Evolutionary conservation across 139 green algal species (phyloP).

Genomic region (Closterium sp.): DNA sequence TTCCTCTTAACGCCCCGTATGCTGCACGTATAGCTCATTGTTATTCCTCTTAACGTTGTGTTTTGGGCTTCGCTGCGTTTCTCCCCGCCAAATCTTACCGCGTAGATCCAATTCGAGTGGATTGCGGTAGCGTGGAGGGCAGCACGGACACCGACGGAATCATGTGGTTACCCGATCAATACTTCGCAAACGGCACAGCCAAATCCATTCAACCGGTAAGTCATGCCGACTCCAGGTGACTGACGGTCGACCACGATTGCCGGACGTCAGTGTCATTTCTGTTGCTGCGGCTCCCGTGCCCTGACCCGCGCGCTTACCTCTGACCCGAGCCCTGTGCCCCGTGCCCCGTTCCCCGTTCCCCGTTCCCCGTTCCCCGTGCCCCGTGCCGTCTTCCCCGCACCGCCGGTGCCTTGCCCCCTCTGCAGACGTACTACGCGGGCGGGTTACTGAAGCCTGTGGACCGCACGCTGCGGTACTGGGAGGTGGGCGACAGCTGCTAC

Average conservation of each 20-base stretch:
- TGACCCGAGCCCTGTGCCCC: no score
- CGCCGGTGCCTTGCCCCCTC: neutral
- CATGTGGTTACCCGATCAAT: neutral
- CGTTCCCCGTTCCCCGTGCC: no score
- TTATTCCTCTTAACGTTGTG: neutral
- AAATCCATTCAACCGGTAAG: neutral
- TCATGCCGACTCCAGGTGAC: neutral
- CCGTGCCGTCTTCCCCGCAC: neutral
- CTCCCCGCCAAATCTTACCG: neutral
- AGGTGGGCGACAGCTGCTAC: constrained; percentile 29
- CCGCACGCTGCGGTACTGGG: constrained; percentile 12
- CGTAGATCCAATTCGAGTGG: neutral
- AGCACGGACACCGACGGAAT: constrained; percentile 4
- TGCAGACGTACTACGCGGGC: neutral
- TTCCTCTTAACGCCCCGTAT: neutral
- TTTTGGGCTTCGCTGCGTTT: neutral
- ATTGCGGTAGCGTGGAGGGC: neutral
- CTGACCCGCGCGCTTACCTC: neutral
- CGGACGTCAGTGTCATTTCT: neutral
- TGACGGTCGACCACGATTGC: no score
- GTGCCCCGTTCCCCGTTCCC: no score
- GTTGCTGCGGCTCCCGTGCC: neutral
- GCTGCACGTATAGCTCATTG: neutral
- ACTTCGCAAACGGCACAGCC: neutral
- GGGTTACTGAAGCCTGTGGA: neutral